Evolutionary conservation across 306 rosid genomes (phyloP).

Genomic region (Datisca glomerata): DNA sequence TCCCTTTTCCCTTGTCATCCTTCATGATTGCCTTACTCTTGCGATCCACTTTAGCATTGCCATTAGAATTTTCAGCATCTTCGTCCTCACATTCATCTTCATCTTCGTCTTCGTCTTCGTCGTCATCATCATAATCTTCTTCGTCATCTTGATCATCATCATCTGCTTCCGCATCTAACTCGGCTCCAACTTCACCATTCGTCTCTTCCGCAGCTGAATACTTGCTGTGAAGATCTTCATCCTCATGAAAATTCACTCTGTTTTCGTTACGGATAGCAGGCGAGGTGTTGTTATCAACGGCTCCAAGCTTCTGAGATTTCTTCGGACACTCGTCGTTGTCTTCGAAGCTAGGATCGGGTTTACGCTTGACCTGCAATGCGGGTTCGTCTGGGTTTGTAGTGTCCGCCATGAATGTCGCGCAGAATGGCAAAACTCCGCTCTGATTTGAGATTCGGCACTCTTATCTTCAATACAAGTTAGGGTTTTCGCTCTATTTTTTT

Average conservation of each 20-base stretch:
- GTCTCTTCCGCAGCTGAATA: conserved; percentile 17
- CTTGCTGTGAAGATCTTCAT: conserved; percentile 8
- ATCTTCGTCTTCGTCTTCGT: neutral
- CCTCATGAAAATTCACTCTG: conserved; percentile 3
- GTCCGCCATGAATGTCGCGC: conserved; percentile 52
- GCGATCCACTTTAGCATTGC: conserved; percentile 30
- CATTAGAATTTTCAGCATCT: conserved; percentile 28
- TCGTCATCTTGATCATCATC: conserved; percentile 15
- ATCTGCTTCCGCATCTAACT: conserved; percentile 9
- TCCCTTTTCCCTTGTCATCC: conserved; percentile 78
- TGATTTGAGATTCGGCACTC: no score
- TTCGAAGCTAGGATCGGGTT: conserved; percentile 27
- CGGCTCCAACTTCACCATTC: conserved; percentile 9
- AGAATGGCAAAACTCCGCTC: no score
- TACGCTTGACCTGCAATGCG: conserved; percentile 52
- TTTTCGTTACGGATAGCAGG: conserved; percentile 1
- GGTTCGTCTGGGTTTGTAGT: conserved; percentile 27
- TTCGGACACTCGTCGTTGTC: conserved; percentile 24
- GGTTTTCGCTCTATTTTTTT: no score
- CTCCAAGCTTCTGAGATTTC: conserved; percentile 39
- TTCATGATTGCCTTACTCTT: conserved; percentile 68
- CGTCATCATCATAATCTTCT: conserved; percentile 4
- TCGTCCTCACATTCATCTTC: conserved; percentile 13
- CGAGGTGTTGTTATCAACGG: conserved; percentile 8
- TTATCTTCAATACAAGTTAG: no score